Percentiles rank a stretch among this genome's conserved stretches.
These are phyloP conservation scores for Coriaria nepalensis DNA, from an alignment of 306 rosid genomes.

Conservation along the genomic window DNA sequence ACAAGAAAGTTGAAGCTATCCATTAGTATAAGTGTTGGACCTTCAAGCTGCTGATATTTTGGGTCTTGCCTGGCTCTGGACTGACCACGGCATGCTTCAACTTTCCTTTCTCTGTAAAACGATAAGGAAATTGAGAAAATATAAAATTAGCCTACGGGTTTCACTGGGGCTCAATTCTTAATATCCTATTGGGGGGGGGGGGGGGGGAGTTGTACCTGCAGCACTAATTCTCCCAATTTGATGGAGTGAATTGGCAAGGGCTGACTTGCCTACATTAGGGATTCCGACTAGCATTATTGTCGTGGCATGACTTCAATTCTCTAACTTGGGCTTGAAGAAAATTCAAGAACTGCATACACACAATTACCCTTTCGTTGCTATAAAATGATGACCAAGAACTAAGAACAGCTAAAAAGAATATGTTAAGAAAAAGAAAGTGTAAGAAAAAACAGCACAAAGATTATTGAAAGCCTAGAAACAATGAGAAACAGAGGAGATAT, in stretches of 20 bases:
- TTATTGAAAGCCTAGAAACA: constrained; percentile 1
- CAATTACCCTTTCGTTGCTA: constrained; percentile 1
- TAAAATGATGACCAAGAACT: constrained; percentile 3
- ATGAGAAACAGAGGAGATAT: too few species aligned
- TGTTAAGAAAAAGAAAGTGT: background rate
- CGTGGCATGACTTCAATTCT: constrained; percentile 44
- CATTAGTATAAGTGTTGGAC: constrained; percentile 15
- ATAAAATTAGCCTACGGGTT: too few species aligned
- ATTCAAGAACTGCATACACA: constrained; percentile 46
- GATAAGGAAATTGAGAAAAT: constrained; percentile 4
- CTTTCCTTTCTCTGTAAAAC: constrained; percentile 68
- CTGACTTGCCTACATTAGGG: constrained; percentile 91
- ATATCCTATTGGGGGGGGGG: too few species aligned
- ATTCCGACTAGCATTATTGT: constrained; percentile 65
- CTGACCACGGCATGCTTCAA: constrained; percentile 64
- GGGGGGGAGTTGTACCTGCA: constrained; percentile 36
- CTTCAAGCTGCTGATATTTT: constrained; percentile 77
- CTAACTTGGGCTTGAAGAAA: constrained; percentile 57
- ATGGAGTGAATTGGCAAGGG: constrained; percentile 79
- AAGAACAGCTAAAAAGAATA: background rate
- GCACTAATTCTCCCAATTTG: constrained; percentile 84
- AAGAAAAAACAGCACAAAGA: background rate
- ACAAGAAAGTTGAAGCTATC: constrained; percentile 3
- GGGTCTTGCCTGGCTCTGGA: constrained; percentile 75
- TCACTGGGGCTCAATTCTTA: too few species aligned